Evolutionary conservation across 768 basidiomycete genomes (phyloP), one percentile per base, ranked within the genome.

Genomic region (Lyophyllum decastes): DNA sequence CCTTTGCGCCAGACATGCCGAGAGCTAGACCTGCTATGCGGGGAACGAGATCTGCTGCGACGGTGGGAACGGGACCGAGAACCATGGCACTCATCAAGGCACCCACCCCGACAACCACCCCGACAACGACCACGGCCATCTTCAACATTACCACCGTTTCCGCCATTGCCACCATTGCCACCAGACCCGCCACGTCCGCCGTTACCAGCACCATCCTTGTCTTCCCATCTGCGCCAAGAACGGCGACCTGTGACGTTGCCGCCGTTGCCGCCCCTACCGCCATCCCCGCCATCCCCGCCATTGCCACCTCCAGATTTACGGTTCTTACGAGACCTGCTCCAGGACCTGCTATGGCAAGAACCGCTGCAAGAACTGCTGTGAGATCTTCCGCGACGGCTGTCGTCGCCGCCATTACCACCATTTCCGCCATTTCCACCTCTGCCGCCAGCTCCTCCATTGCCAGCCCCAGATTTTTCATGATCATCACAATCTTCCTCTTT

Each of bases 111-210:
- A n/a, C 51, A 40, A 16, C 41, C 41, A 25, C 52, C 52, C 8
- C 35, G n/a, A 19, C 40, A 41, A n/a, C 27, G 41, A 22, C 26
- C 43, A 7, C 52, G 41, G 24, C n/a, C 49, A 11, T 35, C 19
- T 17, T 49, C 56, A n/a, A 41, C 50, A n/a, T 51, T 33, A 12
- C 56, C 55, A 34, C 55, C 55, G 38, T 48, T 21, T 14, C 49
- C 50, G 19, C 56, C 55, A 25, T 49, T n/a, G 26, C 55, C 55
- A 5, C 55, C 55, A 21, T 53, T 43, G 9, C 52, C 52, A 17
- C 52, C 49, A 22, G 33, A 17, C 2, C 55, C 55, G 21, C 55
- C 55, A 9, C 26, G 24, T 8, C 53, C 52, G 16, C 45, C 54
- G 30, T 55, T 40, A 5, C 54, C 55, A 41, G 46, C 54, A 21